These are phyloP conservation scores for Penicillium sp. DNA, from an alignment of 2,329 filamentous ascomycete genomes.

Conservation along the genomic window DNA sequence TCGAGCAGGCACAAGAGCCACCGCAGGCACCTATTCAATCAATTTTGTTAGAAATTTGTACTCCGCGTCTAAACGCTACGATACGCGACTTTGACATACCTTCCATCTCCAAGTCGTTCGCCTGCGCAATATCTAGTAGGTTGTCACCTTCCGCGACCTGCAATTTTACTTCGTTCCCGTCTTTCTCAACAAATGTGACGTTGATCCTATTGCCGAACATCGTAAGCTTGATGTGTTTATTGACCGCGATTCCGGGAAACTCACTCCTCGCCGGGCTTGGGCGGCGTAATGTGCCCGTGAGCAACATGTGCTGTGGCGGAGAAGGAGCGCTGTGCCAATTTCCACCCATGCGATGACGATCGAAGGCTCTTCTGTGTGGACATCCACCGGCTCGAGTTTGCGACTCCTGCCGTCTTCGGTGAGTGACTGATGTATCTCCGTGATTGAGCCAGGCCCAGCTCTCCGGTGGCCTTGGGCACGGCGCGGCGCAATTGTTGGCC, in stretches of 20 bases:
- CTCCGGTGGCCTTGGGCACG: slow-evolving; percentile 57
- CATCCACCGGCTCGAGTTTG: slow-evolving; percentile 12
- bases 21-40: slow-evolving; percentile 70
- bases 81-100: slow-evolving; percentile 46
- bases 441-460: slow-evolving; percentile 37
- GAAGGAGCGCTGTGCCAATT: slow-evolving; percentile 54
- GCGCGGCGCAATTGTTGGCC: slow-evolving; percentile 42
- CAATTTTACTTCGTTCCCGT: slow-evolving; percentile 71
- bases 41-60: slow-evolving; percentile 6
- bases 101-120: slow-evolving; percentile 96
- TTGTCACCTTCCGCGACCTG: slow-evolving; percentile 86
- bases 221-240: slow-evolving; percentile 2
- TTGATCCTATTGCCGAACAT: slow-evolving; percentile 59
- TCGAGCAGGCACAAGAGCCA: slow-evolving; percentile 88
- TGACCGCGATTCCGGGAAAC: slow-evolving; percentile 30
- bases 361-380: slow-evolving; percentile 10
- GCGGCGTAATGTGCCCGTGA: slow-evolving; percentile 80
- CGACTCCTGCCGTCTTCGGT: slow-evolving; percentile 14
- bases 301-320: slow-evolving; percentile 58
- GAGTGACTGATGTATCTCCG: slow-evolving; percentile 30
- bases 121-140: slow-evolving; percentile 89
- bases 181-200: slow-evolving; percentile 92
- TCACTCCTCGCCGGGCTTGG: slow-evolving; percentile 89
- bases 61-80: neutral
- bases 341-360: slow-evolving; percentile 22